Percentiles rank a stretch among this genome's conserved stretches.
These are phyloP conservation scores for Coemansia sp. DNA, from an alignment of 192 early-diverging fungal species.

Conservation along the genomic window DNA sequence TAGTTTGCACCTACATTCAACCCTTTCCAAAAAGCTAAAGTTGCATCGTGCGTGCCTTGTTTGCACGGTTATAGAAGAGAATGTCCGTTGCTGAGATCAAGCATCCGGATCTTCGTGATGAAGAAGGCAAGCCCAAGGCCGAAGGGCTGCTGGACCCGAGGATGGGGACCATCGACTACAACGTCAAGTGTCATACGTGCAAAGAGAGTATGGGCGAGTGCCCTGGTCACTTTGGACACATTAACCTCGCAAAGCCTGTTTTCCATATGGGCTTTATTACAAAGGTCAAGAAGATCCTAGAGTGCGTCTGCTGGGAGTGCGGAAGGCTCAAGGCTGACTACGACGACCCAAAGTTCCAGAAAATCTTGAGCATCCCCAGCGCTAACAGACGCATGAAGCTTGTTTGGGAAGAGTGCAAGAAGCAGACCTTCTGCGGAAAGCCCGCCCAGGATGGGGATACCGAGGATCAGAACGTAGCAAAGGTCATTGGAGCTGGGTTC, in stretches of 20 bases:
- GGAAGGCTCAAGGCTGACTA: conserved; percentile 89
- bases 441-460: conserved; percentile 60
- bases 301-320: conserved; percentile 94
- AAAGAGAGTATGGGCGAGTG: conserved; percentile 93
- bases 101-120: conserved; percentile 83
- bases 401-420: conserved; percentile 87
- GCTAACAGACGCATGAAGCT: conserved; percentile 74
- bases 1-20: too few species aligned
- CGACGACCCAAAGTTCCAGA: conserved; percentile 65
- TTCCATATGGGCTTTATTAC: conserved; percentile 92
- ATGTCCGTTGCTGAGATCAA: conserved; percentile 97
- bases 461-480: conserved; percentile 5
- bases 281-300: conserved; percentile 95
- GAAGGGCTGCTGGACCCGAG: conserved; percentile 90
- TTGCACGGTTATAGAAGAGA: conserved; percentile 69
- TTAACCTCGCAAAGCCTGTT: conserved; percentile 94
- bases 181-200: conserved; percentile 97
- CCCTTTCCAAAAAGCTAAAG: conserved; percentile 1
- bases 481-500: conserved; percentile 2
- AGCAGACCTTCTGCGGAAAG: conserved; percentile 77
- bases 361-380: conserved; percentile 64
- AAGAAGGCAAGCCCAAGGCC: conserved; percentile 77
- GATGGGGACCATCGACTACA: conserved; percentile 96
- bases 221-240: conserved; percentile 97
- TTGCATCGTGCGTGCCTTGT: conserved; percentile 3